Base-by-base conservation (phyloP, 164 flowering plant genomes). In the Magnolia officinalis region DNA sequence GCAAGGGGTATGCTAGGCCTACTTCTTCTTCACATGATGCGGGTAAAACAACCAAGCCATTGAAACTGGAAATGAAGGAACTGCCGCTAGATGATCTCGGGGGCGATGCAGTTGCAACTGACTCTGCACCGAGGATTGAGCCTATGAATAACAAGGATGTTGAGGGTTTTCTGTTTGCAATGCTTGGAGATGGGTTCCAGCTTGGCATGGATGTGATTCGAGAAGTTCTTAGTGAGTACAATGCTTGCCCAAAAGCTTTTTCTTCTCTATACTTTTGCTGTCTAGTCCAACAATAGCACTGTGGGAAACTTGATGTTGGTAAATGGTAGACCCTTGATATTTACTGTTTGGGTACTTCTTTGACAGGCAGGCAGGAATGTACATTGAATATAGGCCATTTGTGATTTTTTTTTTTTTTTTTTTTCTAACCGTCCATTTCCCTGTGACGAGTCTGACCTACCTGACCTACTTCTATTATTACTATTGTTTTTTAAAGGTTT, bases 121-220 rank as follows among this genome's bases (percentile, higher is more conserved):
- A 76, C 70, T 67, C n/a, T 51, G 14, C 63, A 13, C 67, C 50
- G 20, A 80, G 52, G 77, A 72, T 76, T 19, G 80, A 78, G 31
- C 49, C 21, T 18, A 20, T 82, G 75, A 81, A 79, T 71, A 77
- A 71, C 49, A 77, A 78, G 74, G 88, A 87, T 31, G 72, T 86
- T 76, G 92, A 89, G 80, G 89, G 86, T 4, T 91, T 89, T 74
- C 75, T 91, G 50, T 84, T 81, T 82, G 80, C 84, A 76, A 82
- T 91, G 89, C 88, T 90, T 74, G 93, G 89, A 31, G 80, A 79
- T 64, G 93, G 91, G 1, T 91, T 86, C 73, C 85, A 84, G 81
- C 85, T 91, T 65, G 84, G 79, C 19, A 85, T 73, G 77, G 80
- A 80, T 70, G 77, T 80, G 69, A 86, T 90, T 65, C 83, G 61